A percentile compares a stretch with the other conserved stretches of the same genome.
Conservation (phyloP, 768 basidiomycete genomes). For the Obba rivulosa region DNA sequence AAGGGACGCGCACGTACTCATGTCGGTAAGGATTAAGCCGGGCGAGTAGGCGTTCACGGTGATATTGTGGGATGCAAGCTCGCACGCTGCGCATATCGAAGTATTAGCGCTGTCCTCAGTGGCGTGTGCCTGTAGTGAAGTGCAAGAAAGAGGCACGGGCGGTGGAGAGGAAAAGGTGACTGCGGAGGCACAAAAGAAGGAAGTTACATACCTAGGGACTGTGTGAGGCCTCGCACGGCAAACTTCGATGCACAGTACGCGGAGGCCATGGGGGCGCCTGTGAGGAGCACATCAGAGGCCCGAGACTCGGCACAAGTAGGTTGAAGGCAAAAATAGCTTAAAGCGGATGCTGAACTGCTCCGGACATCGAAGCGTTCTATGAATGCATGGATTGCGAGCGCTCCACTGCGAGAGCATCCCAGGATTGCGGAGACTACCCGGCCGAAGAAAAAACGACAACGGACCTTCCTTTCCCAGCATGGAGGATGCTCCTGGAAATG, state of each 20-base stretch:
- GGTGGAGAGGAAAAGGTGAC: not conserved
- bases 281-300: not conserved
- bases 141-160: not conserved
- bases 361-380: not conserved
- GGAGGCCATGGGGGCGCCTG: conserved; percentile 14
- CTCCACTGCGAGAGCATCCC: no score
- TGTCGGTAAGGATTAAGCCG: conserved; percentile 10
- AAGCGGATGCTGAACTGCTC: not conserved
- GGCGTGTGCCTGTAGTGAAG: conserved; percentile 15
- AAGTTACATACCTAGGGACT: conserved; percentile 8
- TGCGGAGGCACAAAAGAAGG: no score
- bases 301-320: no score
- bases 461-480: conserved; percentile 12
- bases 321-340: not conserved
- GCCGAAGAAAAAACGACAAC: not conserved
- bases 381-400: not conserved
- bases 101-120: conserved; percentile 19
- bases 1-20: conserved; percentile 10
- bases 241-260: conserved; percentile 19
- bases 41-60: conserved; percentile 22
- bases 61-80: conserved; percentile 10
- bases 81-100: conserved; percentile 11
- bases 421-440: no score
- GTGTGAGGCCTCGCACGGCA: conserved; percentile 19
- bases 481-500: conserved; percentile 12